Percentiles rank a stretch among this genome's conserved stretches.
Conservation (phyloP, 495 filamentous ascomycete genomes). For the Penicillium chermesinum region DNA sequence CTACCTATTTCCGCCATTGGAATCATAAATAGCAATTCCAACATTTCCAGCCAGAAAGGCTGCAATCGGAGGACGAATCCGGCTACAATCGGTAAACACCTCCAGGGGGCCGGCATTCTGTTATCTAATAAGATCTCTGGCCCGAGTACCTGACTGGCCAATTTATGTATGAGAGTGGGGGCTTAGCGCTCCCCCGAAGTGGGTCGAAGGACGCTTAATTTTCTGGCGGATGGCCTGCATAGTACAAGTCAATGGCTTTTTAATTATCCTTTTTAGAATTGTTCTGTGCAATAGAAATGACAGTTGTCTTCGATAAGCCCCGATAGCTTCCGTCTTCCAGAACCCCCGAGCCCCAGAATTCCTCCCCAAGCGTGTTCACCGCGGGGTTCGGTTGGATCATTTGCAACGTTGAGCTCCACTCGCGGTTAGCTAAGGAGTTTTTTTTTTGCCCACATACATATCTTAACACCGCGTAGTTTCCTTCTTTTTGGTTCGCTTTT, state of each 20-base stretch:
- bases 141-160: conserved; percentile 11
- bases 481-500: not conserved
- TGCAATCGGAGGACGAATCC: conserved; percentile 5
- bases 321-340: conserved; percentile 9
- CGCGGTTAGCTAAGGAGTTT: conserved; percentile 7
- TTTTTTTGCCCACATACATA: conserved; percentile 21
- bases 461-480: not conserved
- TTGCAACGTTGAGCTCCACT: conserved; percentile 17
- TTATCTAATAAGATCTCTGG: conserved; percentile 18
- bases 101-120: conserved; percentile 11
- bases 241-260: conserved; percentile 7
- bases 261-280: conserved; percentile 5
- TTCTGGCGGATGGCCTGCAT: conserved; percentile 4
- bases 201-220: conserved; percentile 19
- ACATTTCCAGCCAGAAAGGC: not conserved
- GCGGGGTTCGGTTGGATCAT: conserved; percentile 20
- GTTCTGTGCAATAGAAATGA: conserved; percentile 14
- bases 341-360: conserved; percentile 19
- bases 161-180: not conserved
- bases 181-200: conserved; percentile 2
- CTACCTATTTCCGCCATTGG: not conserved
- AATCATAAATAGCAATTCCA: not conserved
- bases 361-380: conserved; percentile 8
- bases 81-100: conserved; percentile 17
- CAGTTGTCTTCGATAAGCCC: conserved; percentile 6